Evolutionary conservation across 441 rosid species (phyloP).

Genomic region (Gossypium gossypioides): DNA sequence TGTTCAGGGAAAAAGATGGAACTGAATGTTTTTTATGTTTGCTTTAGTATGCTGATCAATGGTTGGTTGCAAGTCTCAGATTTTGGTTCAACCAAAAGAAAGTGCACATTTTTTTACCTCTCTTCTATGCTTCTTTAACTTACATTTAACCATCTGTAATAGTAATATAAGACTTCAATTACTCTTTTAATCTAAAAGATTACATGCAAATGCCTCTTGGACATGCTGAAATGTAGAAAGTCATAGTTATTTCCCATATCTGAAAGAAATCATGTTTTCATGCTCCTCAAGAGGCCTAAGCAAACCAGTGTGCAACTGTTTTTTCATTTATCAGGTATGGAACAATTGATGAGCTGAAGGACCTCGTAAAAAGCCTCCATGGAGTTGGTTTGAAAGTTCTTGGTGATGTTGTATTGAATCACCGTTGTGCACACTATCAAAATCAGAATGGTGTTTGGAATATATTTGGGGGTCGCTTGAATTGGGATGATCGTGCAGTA

Average conservation of each 20-base stretch:
- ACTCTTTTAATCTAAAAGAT: background rate
- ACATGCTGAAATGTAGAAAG: background rate
- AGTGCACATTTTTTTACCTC: background rate
- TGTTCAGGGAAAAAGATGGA: background rate
- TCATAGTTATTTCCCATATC: background rate
- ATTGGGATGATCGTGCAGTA: conserved; percentile 89
- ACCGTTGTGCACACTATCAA: conserved; percentile 82
- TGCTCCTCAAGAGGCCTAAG: background rate
- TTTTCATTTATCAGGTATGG: conserved; percentile 54
- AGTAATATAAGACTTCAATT: background rate
- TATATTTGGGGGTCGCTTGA: conserved; percentile 82
- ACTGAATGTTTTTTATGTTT: background rate
- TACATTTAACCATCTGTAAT: background rate
- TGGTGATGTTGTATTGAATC: conserved; percentile 91
- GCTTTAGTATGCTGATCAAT: background rate
- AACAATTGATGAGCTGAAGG: conserved; percentile 70
- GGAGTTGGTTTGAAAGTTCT: conserved; percentile 62
- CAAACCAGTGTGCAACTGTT: background rate
- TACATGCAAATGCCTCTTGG: background rate
- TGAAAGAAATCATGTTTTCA: background rate
- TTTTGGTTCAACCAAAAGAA: background rate
- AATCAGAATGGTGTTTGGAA: conserved; percentile 91
- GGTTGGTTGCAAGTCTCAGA: background rate
- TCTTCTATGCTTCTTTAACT: background rate
- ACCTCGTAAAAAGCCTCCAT: conserved; percentile 58